Evolutionary conservation across 257 asterid genomes (phyloP), one percentile per base, ranked within the genome.

Genomic region (Solanum etuberosum): DNA sequence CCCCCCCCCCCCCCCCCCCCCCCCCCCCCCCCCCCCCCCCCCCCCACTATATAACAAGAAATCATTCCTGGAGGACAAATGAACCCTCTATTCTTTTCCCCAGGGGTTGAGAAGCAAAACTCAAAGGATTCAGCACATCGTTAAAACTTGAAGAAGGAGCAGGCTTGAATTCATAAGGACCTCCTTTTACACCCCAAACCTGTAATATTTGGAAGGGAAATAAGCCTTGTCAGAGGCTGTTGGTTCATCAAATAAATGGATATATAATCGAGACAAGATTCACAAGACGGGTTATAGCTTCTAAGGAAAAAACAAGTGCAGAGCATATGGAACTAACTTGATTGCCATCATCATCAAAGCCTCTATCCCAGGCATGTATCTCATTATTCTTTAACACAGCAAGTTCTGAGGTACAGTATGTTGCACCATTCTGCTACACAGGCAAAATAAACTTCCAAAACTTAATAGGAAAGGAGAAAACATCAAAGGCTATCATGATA

Each of bases 111-210:
- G 94, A 91, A 74, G 90, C 89, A 86, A 94, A 90, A 85, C 88
- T 93, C 83, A 94, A 86, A 77, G 96, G 91, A 27, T 95, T 91
- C 37, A 92, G 90, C 23, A 91, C 90, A 82, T 95, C 98, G 7
- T 88, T 91, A 85, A 90, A 87, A 72, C 97, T 93, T 14, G 99
- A 95, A 35, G 96, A 85, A 43, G 99, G 97, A 83, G 98, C 99
- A 6, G 97, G 92, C 92, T 96, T 95, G 90, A 97, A 96, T 91
- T 93, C 99, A 40, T 94, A 95, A 0, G 99, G 98, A 67, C 99
- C 97, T 65, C 90, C 97, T 93, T 94, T 96, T 67, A 92, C 97
- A 34, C 98, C 99, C 99, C 98, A 96, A 73, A 95, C 96, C 99
- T 96, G 94, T 80, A 83, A 91, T 34, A 38, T n/a, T 13, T 31